phyloP scores from a whole-genome alignment of 352 stramenopile species.

The Elongisporangium prolatum region DNA sequence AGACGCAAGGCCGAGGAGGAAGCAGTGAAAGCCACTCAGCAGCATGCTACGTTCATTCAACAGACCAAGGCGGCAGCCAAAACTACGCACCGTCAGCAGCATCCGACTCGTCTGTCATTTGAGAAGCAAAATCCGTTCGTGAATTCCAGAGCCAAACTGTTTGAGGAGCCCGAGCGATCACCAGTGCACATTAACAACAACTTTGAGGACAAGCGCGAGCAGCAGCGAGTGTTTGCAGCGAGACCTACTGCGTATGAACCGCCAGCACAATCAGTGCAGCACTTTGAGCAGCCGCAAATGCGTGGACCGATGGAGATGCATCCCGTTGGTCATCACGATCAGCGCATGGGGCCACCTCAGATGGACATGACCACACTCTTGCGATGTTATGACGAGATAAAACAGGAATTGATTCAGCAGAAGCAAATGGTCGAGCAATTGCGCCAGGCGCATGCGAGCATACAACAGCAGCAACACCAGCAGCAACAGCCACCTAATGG shows the following conservation, averaged over 20 bases:
- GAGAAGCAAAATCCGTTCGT: conserved; percentile 36
- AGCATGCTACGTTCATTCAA: conserved; percentile 25
- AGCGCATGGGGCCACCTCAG: not conserved
- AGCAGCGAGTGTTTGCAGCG: conserved; percentile 3
- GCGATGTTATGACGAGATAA: conserved; percentile 54
- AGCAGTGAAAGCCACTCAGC: conserved; percentile 30
- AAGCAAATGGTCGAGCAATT: conserved; percentile 55
- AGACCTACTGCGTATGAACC: not conserved
- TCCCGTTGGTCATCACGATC: not conserved
- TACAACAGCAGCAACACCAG: conserved; percentile 39
- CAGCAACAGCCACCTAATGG: conserved; percentile 16
- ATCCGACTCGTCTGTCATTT: conserved; percentile 1
- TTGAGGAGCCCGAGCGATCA: conserved; percentile 26
- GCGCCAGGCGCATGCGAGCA: conserved; percentile 28
- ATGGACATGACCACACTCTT: conserved; percentile 20
- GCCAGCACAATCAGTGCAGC: not conserved
- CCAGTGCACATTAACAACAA: conserved; percentile 1
- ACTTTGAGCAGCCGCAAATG: not conserved
- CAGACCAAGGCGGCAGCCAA: conserved; percentile 29
- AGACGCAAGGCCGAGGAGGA: conserved; percentile 42
- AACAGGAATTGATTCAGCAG: conserved; percentile 37
- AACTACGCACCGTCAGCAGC: conserved; percentile 11
- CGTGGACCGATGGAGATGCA: not conserved
- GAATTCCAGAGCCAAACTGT: conserved; percentile 49
- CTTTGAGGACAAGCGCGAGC: not conserved